Base-by-base conservation (phyloP, 1,139 yeast genomes). In the Diutina rugosa region DNA sequence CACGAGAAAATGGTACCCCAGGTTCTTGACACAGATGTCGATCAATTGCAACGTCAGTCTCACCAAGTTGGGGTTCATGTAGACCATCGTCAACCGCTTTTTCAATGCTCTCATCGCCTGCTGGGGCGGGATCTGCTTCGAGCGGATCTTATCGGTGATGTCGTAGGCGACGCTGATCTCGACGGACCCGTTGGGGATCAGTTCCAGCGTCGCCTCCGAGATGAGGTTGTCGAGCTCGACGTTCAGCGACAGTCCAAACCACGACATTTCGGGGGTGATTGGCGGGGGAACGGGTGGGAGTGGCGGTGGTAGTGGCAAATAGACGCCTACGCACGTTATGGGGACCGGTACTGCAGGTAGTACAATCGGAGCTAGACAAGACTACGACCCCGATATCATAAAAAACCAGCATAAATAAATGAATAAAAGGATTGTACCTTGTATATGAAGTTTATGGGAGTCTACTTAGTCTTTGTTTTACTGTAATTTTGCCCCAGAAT, bases 11-110 rank as follows among this genome's bases (percentile, higher is more conserved):
- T 90, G 96, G 56, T 77, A 76, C 7, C 99, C 99, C 55, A 97
- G 91, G 68, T 95, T 93, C 72, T 95, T 93, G 58, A 93, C 87
- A 70, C 97, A 89, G 54, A 90, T 79, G 64, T 93, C 98, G 29
- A 85, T 76, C 61, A 95, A 73, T 65, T 86, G 87, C 65, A 95
- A 77, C 0, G 91, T 78, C 9, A 93, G 80, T 46, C 82, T 76
- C 63, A 88, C 87, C 38, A 85, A 80, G 68, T 90, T 90, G 7
- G 97, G 96, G 63, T 85, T 85, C 41, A 71, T 66, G 62, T 81
- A 79, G 21, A 81, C 78, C 58, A 79, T 73, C 35, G 85, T 74
- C 47, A 91, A 72, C 55, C 97, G 77, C 62, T 84, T 85, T 73
- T 90, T 90, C 60, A 93, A 72, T 18, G 85, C 73, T 61, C 95